phyloP scores from a whole-genome alignment of 768 basidiomycete genomes.

The Suillus sp. region DNA sequence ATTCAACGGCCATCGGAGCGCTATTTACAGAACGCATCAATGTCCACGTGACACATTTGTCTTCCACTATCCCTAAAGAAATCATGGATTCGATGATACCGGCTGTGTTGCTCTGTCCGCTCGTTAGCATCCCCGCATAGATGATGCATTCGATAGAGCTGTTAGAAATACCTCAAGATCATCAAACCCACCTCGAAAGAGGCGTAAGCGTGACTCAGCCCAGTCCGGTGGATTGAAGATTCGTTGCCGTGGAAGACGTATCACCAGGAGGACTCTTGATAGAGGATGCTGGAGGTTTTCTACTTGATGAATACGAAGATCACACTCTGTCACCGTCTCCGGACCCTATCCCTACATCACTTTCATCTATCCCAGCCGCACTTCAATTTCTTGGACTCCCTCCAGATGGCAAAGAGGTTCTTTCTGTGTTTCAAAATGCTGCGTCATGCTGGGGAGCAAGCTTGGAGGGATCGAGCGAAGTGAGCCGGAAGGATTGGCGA shows the following conservation, averaged over 20 bases:
- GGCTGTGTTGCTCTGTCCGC: conserved; percentile 45
- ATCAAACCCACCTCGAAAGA: conserved; percentile 1
- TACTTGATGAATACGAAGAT: conserved; percentile 27
- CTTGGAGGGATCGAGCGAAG: conserved; percentile 34
- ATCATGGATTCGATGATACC: conserved; percentile 23
- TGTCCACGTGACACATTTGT: neutral
- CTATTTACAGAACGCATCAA: too few relatives aligned
- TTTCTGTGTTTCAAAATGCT: conserved; percentile 74
- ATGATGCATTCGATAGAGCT: conserved; percentile 49
- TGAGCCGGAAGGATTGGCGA: conserved; percentile 75
- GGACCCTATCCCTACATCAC: conserved; percentile 41
- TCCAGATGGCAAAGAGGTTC: conserved; percentile 71
- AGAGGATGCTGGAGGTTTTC: conserved; percentile 36
- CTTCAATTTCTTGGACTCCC: conserved; percentile 65
- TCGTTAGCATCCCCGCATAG: conserved; percentile 48
- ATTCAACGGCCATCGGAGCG: too few relatives aligned
- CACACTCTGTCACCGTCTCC: conserved; percentile 16
- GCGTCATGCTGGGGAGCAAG: conserved; percentile 66
- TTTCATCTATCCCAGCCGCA: conserved; percentile 61
- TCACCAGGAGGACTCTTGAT: conserved; percentile 38
- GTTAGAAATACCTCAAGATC: conserved; percentile 15
- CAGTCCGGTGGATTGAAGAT: conserved; percentile 18
- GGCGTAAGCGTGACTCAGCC: conserved; percentile 8
- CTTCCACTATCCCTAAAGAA: neutral
- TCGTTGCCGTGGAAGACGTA: conserved; percentile 17